Base-by-base conservation (phyloP, 1,284 basidiomycete species). In the Boletellus dicymbophilus region DNA sequence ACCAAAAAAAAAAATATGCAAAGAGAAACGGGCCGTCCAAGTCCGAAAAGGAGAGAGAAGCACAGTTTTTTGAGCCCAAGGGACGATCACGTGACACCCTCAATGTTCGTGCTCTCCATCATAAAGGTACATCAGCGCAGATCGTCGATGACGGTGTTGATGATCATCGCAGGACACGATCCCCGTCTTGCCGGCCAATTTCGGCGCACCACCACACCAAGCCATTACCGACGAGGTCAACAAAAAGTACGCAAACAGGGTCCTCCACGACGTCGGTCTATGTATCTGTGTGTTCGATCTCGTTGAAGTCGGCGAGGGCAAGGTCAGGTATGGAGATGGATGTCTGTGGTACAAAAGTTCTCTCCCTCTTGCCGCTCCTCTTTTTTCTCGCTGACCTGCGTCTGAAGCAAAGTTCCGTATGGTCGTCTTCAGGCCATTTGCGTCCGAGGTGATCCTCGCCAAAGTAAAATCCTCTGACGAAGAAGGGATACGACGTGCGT, bases 251-350 rank as follows among this genome's bases (percentile, higher is more conserved):
- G 90, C 95, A 9, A 98, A 98, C 69, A 84, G 88, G 57, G 86
- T 98, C 34, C 75, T 98, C n/a, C 90, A 93, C 57, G 89, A 93
- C 55, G 88, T 96, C 43, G 95, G 96, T 1, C 79, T 98, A 16
- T 95, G 93, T 60, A 81, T 98, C 48, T 89, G 85, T 47, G 82
- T 95, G 1, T 96, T 93, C 56, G 95, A 98, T 67, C 73, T 98
- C 22, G 76, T 87, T 1, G 82, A 91, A 57, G 89, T 86, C 3
- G 88, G 93, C 11, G 94, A 98, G 63, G 96, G 96, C 3, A 94
- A 90, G 56, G 87, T 98, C 11, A 80, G 94, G 25, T 97, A 96
- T 67, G 95, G 95, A 0, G 96, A 99, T 68, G 96, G 96, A 0
- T 88, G 88, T 65, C 75, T 96, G 62, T 98, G 93, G 85, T 95